Evolutionary conservation across 305 asterid genomes (phyloP).

Genomic region (Fraxinus xanthoxyloides): DNA sequence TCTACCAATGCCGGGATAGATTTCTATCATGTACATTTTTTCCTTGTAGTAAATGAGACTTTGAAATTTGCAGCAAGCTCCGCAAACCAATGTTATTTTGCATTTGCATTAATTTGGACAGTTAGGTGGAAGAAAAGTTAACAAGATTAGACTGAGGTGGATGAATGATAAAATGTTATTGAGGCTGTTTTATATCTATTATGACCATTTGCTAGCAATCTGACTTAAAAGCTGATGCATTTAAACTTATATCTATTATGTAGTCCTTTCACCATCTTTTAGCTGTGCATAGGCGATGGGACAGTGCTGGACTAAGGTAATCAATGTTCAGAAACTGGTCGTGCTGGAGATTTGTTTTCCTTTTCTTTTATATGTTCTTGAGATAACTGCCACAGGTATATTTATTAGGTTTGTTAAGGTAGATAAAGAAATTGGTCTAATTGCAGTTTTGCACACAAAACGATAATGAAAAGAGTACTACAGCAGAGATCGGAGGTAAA

Average conservation of each 20-base stretch:
- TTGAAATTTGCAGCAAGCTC: neutral
- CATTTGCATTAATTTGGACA: neutral
- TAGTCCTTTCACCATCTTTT: conserved; percentile 32
- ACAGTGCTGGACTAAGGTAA: conserved; percentile 62
- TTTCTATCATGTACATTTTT: neutral
- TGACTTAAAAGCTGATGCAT: conserved; percentile 4
- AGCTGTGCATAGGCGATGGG: conserved; percentile 49
- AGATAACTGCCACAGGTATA: neutral
- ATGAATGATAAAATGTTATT: neutral
- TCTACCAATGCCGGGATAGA: neutral
- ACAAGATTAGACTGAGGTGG: neutral
- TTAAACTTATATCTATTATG: too few species aligned
- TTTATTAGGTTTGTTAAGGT: neutral
- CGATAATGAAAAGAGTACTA: conserved; percentile 19
- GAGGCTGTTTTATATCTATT: neutral
- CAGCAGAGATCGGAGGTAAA: conserved; percentile 40
- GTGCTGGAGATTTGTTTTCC: neutral
- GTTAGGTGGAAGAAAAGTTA: neutral
- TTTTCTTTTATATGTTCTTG: neutral
- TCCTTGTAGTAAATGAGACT: neutral
- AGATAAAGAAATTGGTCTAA: conserved; percentile 3
- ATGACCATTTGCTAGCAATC: neutral
- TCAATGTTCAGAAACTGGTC: neutral
- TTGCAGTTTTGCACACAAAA: conserved; percentile 25
- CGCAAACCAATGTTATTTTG: neutral